Evolutionary conservation across 345 rosid genomes (phyloP).

Genomic region (Eucalyptus urophylla): DNA sequence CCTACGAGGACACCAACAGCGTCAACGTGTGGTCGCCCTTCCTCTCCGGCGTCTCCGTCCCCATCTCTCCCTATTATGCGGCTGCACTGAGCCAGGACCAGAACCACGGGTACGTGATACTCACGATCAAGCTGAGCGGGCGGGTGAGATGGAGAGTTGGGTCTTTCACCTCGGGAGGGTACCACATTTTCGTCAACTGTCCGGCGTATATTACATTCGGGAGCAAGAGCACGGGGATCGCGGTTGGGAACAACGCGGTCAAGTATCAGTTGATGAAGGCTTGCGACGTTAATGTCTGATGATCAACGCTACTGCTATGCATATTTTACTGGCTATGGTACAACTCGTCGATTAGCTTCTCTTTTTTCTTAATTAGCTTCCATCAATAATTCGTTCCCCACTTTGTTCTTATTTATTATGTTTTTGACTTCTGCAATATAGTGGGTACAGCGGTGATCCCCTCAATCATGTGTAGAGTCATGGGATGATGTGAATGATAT

Average conservation of each 20-base stretch:
- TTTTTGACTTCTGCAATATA: neutral
- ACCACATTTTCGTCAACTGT: conserved; percentile 16
- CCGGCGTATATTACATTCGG: conserved; percentile 19
- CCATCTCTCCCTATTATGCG: conserved; percentile 17
- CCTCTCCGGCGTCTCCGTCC: conserved; percentile 12
- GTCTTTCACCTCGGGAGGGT: conserved; percentile 1
- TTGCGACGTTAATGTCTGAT: neutral
- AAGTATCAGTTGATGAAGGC: conserved; percentile 9
- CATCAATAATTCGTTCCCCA: neutral
- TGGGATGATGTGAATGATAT: neutral
- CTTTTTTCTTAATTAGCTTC: neutral
- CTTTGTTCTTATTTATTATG: neutral
- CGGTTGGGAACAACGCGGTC: neutral
- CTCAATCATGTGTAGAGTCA: neutral
- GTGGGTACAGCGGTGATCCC: neutral
- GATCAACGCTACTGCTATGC: neutral
- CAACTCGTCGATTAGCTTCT: neutral
- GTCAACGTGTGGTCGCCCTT: conserved; percentile 30
- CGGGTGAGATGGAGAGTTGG: conserved; percentile 21
- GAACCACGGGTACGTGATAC: neutral
- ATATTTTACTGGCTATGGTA: neutral
- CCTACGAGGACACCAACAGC: conserved; percentile 3
- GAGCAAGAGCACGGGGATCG: neutral
- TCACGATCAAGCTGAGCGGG: conserved; percentile 4
- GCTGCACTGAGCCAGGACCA: conserved; percentile 3